These are phyloP conservation scores for Alternaria gansuensis DNA, from an alignment of 2,329 filamentous ascomycete species.

Conservation along the genomic window DNA sequence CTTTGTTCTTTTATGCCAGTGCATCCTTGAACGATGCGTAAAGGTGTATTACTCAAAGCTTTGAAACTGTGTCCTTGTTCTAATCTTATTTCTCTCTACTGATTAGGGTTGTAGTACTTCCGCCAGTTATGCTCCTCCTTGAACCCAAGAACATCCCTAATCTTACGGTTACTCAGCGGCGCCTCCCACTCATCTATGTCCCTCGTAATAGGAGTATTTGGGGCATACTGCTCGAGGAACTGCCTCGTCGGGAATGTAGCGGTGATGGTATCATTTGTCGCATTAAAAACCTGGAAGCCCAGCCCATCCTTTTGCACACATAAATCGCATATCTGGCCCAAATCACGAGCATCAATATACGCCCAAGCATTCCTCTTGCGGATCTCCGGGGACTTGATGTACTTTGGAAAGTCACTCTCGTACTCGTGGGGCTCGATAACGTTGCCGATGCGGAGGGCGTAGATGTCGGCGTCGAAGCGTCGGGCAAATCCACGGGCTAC, in stretches of 20 bases:
- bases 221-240: conserved; percentile 62
- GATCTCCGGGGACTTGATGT: conserved; percentile 60
- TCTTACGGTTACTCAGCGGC: conserved; percentile 69
- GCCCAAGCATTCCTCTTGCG: conserved; percentile 69
- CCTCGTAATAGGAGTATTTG: conserved; percentile 62
- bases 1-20: not conserved
- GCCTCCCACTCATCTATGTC: conserved; percentile 68
- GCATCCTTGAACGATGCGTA: not conserved
- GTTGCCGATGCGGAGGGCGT: conserved; percentile 68
- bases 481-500: conserved; percentile 66
- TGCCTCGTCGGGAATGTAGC: conserved; percentile 61
- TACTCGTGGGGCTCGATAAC: conserved; percentile 71
- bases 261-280: conserved; percentile 69
- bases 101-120: conserved; percentile 56
- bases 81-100: not conserved
- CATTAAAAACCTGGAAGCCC: conserved; percentile 71
- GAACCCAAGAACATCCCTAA: conserved; percentile 66
- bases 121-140: conserved; percentile 67
- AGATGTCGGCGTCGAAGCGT: conserved; percentile 66
- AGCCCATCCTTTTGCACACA: conserved; percentile 63
- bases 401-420: conserved; percentile 61
- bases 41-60: not conserved
- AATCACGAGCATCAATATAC: conserved; percentile 69
- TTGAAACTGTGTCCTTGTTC: not conserved
- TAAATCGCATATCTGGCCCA: conserved; percentile 68